These are phyloP conservation scores for Yarrowia porcina DNA, from an alignment of 805 yeast species.

Conservation along the genomic window DNA sequence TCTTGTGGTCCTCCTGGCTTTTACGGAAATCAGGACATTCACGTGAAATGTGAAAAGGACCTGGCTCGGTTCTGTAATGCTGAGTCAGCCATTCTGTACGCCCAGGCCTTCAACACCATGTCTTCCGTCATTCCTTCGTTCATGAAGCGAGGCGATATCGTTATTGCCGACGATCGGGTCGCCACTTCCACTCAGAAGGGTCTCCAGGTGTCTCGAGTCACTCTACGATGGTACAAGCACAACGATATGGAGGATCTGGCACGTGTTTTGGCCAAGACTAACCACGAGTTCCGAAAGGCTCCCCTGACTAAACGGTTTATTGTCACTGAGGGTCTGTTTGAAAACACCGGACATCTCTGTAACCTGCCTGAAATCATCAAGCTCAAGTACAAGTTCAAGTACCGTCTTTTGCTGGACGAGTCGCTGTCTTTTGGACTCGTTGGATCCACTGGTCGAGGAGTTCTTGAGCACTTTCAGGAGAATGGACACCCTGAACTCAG, in stretches of 20 bases:
- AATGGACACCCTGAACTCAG: slow-evolving; percentile 44
- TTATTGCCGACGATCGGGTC: slow-evolving; percentile 80
- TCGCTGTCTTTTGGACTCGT: slow-evolving; percentile 79
- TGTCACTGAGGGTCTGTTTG: slow-evolving; percentile 86
- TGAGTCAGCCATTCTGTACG: slow-evolving; percentile 78
- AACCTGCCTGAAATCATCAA: slow-evolving; percentile 64
- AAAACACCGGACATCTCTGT: slow-evolving; percentile 75
- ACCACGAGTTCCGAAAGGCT: slow-evolving; percentile 56
- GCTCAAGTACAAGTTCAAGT: slow-evolving; percentile 77
- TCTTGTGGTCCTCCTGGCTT: slow-evolving; percentile 99
- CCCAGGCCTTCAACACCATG: slow-evolving; percentile 87
- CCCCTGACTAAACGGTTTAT: slow-evolving; percentile 88
- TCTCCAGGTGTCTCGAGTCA: slow-evolving; percentile 78
- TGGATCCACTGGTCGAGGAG: slow-evolving; percentile 82
- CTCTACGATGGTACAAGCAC: slow-evolving; percentile 78
- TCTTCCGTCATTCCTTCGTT: slow-evolving; percentile 90
- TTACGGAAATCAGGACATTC: slow-evolving; percentile 93
- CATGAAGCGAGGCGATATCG: slow-evolving; percentile 89
- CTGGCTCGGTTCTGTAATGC: slow-evolving; percentile 72
- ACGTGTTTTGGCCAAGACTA: slow-evolving; percentile 53
- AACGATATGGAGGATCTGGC: slow-evolving; percentile 84
- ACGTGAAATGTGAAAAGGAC: slow-evolving; percentile 71
- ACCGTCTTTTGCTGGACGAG: slow-evolving; percentile 85
- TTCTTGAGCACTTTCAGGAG: slow-evolving; percentile 50
- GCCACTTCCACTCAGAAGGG: slow-evolving; percentile 84